Base-by-base conservation (phyloP, 2,329 filamentous ascomycete genomes). In the Fusarium bulbicola region DNA sequence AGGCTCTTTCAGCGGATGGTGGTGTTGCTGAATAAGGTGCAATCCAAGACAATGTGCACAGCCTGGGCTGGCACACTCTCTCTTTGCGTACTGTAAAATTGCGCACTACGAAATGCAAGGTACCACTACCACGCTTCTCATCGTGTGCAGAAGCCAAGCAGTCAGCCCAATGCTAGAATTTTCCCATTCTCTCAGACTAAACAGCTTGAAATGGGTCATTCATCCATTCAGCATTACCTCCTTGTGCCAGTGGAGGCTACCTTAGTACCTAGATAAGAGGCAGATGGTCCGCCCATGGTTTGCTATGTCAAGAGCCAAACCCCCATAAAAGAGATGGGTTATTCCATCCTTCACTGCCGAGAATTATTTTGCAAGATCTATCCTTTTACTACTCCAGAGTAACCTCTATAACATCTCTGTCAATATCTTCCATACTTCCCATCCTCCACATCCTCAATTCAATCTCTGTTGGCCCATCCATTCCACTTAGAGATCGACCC, bases 151-250 rank as follows among this genome's bases (percentile, higher is more conserved):
- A 58, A 58, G 26, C 52, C 37, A 32, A 30, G 26, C 4, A 28
- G 30, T 47, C 47, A 60, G 42, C 40, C 53, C 34, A 37, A 39
- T 37, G 28, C 18, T 54, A 28, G 20, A 21, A 9, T 52, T 65
- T 64, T 53, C 53, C 26, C 46, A 63, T 32, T 65, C 53, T 16
- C 36, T 21, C n/a, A 59, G 40, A 39, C 53, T 63, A 63, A 42
- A 24, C n/a, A 59, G 54, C 24, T 40, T 63, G 60, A 63, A 63
- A 63, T 37, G 24, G 39, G 36, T 39, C 53, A 59, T 53, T 59
- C 45, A 50, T 39, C 30, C 20, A 36, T 54, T 54, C 50, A 54
- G 24, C 50, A 28, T 36, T 39, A 45, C 24, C 47, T 42, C 14
- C 28, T 45, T 46, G 49, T 52, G 21, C 30, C 46, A 62, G 46